phyloP scores from a whole-genome alignment of 257 asterid species.

The Henckelia pumila region DNA sequence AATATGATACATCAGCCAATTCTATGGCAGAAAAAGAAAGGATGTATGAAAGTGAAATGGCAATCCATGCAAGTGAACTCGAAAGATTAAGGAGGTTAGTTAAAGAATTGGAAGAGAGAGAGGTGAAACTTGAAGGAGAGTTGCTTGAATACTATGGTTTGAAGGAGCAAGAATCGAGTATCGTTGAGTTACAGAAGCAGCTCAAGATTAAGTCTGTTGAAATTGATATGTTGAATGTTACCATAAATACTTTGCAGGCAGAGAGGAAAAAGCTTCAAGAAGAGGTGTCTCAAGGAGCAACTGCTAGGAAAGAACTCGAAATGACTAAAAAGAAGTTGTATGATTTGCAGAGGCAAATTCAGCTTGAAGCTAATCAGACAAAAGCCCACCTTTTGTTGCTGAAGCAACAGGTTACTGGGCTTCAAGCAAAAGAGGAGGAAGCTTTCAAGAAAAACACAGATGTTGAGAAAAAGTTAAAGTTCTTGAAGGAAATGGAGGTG shows the following conservation, averaged over 20 bases:
- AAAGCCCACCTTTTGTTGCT: constrained; percentile 84
- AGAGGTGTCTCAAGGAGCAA: constrained; percentile 63
- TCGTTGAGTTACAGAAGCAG: constrained; percentile 76
- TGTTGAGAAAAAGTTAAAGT: constrained; percentile 77
- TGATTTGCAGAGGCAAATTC: constrained; percentile 85
- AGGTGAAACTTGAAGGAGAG: constrained; percentile 92
- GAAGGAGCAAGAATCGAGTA: constrained; percentile 82
- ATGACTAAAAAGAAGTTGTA: constrained; percentile 67
- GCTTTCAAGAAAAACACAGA: constrained; percentile 54
- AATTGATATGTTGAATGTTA: constrained; percentile 79
- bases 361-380: constrained; percentile 86
- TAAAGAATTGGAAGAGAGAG: constrained; percentile 86
- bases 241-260: constrained; percentile 73
- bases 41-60: constrained; percentile 68
- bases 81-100: constrained; percentile 68
- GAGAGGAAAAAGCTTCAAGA: constrained; percentile 94
- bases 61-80: constrained; percentile 61
- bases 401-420: constrained; percentile 84
- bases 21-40: constrained; percentile 54
- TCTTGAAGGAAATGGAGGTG: constrained; percentile 71
- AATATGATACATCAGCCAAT: constrained; percentile 36
- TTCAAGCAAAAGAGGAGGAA: constrained; percentile 81
- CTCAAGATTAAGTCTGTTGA: constrained; percentile 81
- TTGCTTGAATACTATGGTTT: constrained; percentile 83
- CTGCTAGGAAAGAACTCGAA: constrained; percentile 70